These are phyloP conservation scores for Neodidymelliopsis sp. DNA, from an alignment of 2,329 filamentous ascomycete genomes.

Conservation along the genomic window DNA sequence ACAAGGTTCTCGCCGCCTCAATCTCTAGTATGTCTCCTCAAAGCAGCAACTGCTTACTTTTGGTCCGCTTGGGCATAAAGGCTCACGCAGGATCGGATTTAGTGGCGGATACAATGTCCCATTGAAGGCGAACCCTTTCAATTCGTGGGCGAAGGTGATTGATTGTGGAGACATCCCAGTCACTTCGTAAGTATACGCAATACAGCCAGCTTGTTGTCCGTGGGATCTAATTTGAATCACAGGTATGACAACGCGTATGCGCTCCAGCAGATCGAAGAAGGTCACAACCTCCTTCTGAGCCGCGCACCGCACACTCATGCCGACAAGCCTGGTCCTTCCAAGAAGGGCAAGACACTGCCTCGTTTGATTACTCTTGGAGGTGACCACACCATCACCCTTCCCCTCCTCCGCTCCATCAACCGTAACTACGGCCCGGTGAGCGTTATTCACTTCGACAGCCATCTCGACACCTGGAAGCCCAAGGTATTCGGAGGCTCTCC, in stretches of 20 bases:
- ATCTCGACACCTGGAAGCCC: conserved; percentile 73
- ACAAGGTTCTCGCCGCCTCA: conserved; percentile 84
- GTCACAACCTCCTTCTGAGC: conserved; percentile 77
- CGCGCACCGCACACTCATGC: conserved; percentile 74
- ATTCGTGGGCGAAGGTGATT: conserved; percentile 79
- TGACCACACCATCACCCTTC: conserved; percentile 68
- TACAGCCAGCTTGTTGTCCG: neutral
- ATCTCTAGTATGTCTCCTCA: conserved; percentile 75
- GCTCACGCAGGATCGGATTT: conserved; percentile 60
- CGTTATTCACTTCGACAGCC: conserved; percentile 70
- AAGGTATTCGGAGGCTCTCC: conserved; percentile 88
- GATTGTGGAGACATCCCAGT: conserved; percentile 88
- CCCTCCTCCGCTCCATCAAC: conserved; percentile 64
- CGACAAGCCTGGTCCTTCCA: conserved; percentile 70
- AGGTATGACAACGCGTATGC: conserved; percentile 86
- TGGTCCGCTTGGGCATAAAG: conserved; percentile 44
- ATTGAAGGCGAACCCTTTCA: conserved; percentile 79
- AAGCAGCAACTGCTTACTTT: conserved; percentile 51
- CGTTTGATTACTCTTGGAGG: conserved; percentile 77
- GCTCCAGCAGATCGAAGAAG: conserved; percentile 84
- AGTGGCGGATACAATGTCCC: conserved; percentile 90
- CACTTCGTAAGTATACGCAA: conserved; percentile 70
- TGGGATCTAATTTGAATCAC: neutral
- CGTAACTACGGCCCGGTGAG: conserved; percentile 73
- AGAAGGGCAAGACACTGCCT: conserved; percentile 77